Evolutionary conservation across 75 land plant species (phyloP).

Genomic region (Cryptomeria japonica): DNA sequence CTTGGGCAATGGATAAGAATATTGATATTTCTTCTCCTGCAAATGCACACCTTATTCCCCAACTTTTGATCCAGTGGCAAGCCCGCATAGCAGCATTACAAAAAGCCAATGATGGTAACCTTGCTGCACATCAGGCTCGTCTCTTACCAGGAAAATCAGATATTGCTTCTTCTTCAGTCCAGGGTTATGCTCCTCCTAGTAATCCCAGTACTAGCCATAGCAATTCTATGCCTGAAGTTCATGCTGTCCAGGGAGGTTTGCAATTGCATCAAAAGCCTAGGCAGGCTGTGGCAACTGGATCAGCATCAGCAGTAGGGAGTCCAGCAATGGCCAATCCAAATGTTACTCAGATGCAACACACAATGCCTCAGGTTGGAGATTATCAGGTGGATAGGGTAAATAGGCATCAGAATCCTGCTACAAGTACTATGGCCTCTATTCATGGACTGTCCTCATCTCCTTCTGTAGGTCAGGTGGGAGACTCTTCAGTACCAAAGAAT

Average conservation of each 20-base stretch:
- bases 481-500: conserved; percentile 26
- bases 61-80: conserved; percentile 62
- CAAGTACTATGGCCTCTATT: conserved; percentile 44
- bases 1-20: conserved; percentile 65
- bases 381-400: conserved; percentile 38
- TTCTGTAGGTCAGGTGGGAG: conserved; percentile 29
- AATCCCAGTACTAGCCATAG: conserved; percentile 52
- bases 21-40: conserved; percentile 65
- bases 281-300: conserved; percentile 32
- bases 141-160: conserved; percentile 35
- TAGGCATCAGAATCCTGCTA: conserved; percentile 29
- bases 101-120: conserved; percentile 60
- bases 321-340: conserved; percentile 19
- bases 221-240: conserved; percentile 53
- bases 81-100: conserved; percentile 61
- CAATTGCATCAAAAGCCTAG: conserved; percentile 30
- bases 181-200: conserved; percentile 14
- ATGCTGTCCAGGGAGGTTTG: conserved; percentile 51
- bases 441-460: conserved; percentile 29
- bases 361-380: conserved; percentile 40
- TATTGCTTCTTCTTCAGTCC: conserved; percentile 34
- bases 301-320: conserved; percentile 24
- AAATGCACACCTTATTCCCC: conserved; percentile 66
- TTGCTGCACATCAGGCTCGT: conserved; percentile 35
- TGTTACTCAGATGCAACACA: conserved; percentile 30